phyloP scores from a whole-genome alignment of 2,329 filamentous ascomycete genomes.

The Tolypocladium tundrense region DNA sequence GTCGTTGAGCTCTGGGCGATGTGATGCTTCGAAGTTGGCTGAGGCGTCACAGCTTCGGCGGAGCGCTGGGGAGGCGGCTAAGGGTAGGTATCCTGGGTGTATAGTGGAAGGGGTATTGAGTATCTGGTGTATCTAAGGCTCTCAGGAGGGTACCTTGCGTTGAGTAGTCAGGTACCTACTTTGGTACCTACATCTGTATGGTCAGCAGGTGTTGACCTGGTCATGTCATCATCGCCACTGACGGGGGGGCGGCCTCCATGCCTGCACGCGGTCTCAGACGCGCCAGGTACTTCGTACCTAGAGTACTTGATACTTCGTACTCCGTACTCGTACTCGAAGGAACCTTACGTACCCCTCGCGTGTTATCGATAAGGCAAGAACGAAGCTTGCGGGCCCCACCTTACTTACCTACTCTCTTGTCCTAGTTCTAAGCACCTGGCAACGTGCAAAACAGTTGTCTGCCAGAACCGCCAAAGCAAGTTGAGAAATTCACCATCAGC shows the following conservation, averaged over 20 bases:
- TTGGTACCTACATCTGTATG: neutral
- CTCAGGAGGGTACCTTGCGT: neutral
- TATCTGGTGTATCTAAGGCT: neutral
- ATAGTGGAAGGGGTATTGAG: neutral
- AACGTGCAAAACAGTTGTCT: too few species aligned
- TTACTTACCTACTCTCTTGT: neutral
- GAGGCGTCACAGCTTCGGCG: neutral
- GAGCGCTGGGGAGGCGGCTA: neutral
- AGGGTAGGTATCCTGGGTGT: neutral
- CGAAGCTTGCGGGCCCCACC: neutral
- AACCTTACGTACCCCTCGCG: too few species aligned
- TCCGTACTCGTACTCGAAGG: too few species aligned
- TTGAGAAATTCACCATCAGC: neutral
- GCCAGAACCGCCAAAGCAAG: neutral
- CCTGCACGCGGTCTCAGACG: too few species aligned
- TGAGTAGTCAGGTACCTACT: neutral
- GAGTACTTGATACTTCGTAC: too few species aligned
- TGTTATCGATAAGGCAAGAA: too few species aligned
- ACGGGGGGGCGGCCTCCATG: too few species aligned
- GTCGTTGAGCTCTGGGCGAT: neutral
- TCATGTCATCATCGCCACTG: neutral
- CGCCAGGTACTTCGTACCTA: too few species aligned
- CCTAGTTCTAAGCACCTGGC: neutral
- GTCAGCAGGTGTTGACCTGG: neutral
- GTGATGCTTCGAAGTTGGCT: neutral